Evolutionary conservation across 2,329 filamentous ascomycete species (phyloP), one percentile per base, ranked within the genome.

Genomic region (Parascedosporium putredinis): DNA sequence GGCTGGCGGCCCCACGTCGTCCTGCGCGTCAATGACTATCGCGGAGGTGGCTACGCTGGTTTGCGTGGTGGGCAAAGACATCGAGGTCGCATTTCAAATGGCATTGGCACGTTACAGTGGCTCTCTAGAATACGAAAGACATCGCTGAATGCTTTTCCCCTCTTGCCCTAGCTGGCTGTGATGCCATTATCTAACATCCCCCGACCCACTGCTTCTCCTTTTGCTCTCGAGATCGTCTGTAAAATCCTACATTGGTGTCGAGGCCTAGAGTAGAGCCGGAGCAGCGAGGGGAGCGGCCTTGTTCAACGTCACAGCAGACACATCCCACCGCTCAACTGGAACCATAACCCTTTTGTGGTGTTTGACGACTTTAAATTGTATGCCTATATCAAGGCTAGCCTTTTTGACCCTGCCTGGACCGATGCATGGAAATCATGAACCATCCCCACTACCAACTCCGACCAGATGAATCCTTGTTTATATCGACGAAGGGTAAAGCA

Each of bases 401-500:
- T 61, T 60, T 72, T 69, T 69, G 70, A 72, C 72, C 71, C 73
- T 75, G 74, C 75, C 73, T 74, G 69, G 72, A 70, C 71, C 68
- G 70, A 76, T 73, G 71, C 71, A 73, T 70, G 71, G 71, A 76
- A 72, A 73, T 74, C 73, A 75, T 70, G 69, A 79, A 78, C 74
- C 75, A 71, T 73, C 72, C 70, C 71, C 71, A 77, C 70, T 72
- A 75, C 76, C 76, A 79, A 79, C 75, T 78, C 75, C 74, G 68
- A 69, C 69, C 71, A 67, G 62, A 61, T 55, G 51, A 53, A 69
- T 65, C 58, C 65, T 66, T 65, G 65, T 67, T 85, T 91, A 95
- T 85, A 96, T 93, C 78, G 88, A 89, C 68, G 88, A 94, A 73
- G 89, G 89, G 82, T 95, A 95, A 74, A 95, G 81, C 89, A 95